Base-by-base conservation (phyloP, 352 stramenopile genomes). In the Pythium insidiosum region DNA sequence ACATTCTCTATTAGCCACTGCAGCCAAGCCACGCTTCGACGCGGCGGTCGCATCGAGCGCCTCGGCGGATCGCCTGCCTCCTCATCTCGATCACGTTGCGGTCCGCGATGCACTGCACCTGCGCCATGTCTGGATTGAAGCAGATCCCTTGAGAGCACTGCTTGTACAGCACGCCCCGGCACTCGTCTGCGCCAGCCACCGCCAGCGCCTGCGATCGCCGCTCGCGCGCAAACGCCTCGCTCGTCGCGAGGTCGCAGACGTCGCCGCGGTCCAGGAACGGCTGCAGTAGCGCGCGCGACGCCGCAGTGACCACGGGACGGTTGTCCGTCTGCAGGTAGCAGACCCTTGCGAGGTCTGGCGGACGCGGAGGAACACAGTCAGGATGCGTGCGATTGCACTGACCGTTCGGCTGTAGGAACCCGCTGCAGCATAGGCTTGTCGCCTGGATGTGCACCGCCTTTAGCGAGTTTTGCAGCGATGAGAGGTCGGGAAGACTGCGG, bases 1-100 rank as follows among this genome's bases (percentile, higher is more conserved):
- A n/a, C n/a, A n/a, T n/a, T n/a, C n/a, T n/a, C n/a, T n/a, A n/a
- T n/a, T n/a, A n/a, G n/a, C n/a, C n/a, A n/a, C n/a, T 2, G 20
- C 58, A 72, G 1, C 58, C 58, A 5, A 68, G 51, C 54, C 58
- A 68, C 3, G 51, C 47, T 25, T 73, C 58, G 3, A 46, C 43
- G 2, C 18, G 10, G 0, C 35, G 34, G 18, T 66, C 52, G 23
- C 63, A 68, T 12, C 13, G 16, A 6, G 21, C 24, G 2, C 58
- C 62, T 21, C n/a, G 22, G 20, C 6, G 6, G 15, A 46, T 46
- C 25, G 31, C 11, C 24, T 31, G 20, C 24, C 12, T 31, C 5
- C 39, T 19, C 39, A 46, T 46, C 6, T 20, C 25, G 39, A 34
- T 35, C n/a, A n/a, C n/a, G n/a, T 6, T 12, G 5, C 12, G 15